Base-by-base conservation (phyloP, 495 filamentous ascomycete genomes). In the Glutinoglossum americanum region DNA sequence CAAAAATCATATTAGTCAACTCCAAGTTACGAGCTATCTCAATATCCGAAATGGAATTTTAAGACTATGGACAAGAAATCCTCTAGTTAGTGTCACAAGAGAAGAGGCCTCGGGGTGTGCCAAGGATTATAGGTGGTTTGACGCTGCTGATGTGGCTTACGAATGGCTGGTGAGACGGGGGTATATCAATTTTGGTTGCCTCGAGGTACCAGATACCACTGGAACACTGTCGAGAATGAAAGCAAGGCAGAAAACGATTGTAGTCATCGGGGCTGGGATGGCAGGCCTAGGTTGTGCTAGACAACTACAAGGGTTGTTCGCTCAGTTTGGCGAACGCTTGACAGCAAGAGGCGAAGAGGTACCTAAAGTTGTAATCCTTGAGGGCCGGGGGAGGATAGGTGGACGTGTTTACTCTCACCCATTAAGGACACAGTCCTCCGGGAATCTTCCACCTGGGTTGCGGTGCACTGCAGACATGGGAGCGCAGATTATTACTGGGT, bases 31-130 rank as follows among this genome's bases (percentile, higher is more conserved):
- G 10, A 83, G 84, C n/a, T 99, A 97, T 67, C 70, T 99, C 32
- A 96, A 95, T 68, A 95, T 99, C 59, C 76, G 92, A 59, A 99
- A 99, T 68, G 88, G 89, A 3, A 94, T 97, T 60, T 70, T 99
- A 28, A 77, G 93, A 56, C 71, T 97, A 39, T 99, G 89, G 89
- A 79, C 84, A 11, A 77, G 81, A 60, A 96, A 99, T 68, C 87
- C 92, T 0, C 80, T 93, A 64, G 83, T 94, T 45, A 77, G 79
- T 62, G 89, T 99, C 25, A 85, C 81, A 17, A 76, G 80, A 32
- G 85, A 95, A 63, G 92, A 97, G 68, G 93, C 92, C 8, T 74
- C 87, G 33, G 93, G 93, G 19, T 96, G 93, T 71, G 86, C 89
- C 25, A 89, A 85, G 69, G 87, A 95, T 62, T 74, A 79, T 44